phyloP scores from a whole-genome alignment of 2,329 filamentous ascomycete genomes.

The Ophiostoma quercus region DNA sequence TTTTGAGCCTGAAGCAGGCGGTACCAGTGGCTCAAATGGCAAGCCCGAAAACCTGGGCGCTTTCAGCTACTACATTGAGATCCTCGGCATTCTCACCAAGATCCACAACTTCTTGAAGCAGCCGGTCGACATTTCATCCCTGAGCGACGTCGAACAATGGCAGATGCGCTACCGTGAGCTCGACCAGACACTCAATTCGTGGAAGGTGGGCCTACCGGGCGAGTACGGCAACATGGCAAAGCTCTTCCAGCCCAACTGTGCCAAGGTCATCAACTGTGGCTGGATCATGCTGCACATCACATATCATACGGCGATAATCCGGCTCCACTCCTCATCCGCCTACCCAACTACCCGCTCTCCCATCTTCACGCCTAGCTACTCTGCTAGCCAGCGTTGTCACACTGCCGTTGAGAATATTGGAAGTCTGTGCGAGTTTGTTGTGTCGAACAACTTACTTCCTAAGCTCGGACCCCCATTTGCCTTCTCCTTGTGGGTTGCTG shows the following conservation, averaged over 20 bases:
- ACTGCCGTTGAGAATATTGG: constrained; percentile 78
- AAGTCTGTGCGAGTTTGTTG: constrained; percentile 71
- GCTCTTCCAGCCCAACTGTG: constrained; percentile 63
- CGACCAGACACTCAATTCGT: constrained; percentile 70
- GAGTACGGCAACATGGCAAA: constrained; percentile 83
- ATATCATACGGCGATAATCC: constrained; percentile 84
- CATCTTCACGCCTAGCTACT: constrained; percentile 85
- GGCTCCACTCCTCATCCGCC: constrained; percentile 84
- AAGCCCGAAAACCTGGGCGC: constrained; percentile 75
- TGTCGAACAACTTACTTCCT: constrained; percentile 65
- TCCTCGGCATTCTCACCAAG: constrained; percentile 77
- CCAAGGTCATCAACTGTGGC: constrained; percentile 68
- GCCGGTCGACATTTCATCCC: constrained; percentile 79
- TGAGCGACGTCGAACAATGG: constrained; percentile 84
- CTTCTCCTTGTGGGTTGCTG: constrained; percentile 88
- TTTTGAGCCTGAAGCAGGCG: constrained; percentile 21
- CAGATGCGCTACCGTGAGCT: constrained; percentile 81
- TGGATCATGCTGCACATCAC: constrained; percentile 91
- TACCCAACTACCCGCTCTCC: constrained; percentile 85
- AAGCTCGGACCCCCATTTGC: constrained; percentile 87
- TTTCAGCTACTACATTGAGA: constrained; percentile 86
- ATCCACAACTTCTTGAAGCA: constrained; percentile 86
- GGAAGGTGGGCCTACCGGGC: constrained; percentile 76
- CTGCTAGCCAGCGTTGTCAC: constrained; percentile 76
- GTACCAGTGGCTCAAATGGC: constrained; percentile 8